Evolutionary conservation across 179 eudicot species (phyloP), one percentile per base, ranked within the genome.

Genomic region (Beta lomatogona): DNA sequence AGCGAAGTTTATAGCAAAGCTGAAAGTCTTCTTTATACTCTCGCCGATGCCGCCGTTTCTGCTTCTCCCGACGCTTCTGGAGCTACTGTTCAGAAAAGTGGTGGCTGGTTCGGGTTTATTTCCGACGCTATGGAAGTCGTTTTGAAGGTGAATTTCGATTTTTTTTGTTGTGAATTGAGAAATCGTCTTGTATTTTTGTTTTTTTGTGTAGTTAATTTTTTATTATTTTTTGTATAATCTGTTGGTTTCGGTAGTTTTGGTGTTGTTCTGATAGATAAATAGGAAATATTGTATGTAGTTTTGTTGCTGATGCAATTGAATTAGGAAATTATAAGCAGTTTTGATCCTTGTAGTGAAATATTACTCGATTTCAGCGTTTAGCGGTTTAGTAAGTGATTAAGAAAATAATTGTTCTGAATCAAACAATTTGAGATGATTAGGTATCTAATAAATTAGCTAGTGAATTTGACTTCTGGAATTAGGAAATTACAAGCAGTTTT

Each of bases 41-140:
- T 94, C 5, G 97, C 98, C 21, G 98, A 93, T 78, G 97, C 97
- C 16, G 94, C 94, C 45, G 97, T 91, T 18, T 79, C 94, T 14
- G 94, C 86, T 52, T 81, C 90, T 16, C 85, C 85, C 18, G 87
- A 85, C 28, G 75, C 71, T 57, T 59, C 60, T 9, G 87, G 11
- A 73, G 80, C 63, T 83, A 76, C 61, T 77, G 91, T 75, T 2
- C 93, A 91, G 90, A 95, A 94, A 81, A 90, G 78, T 73, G 97
- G 97, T 10, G 97, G 99, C 2, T 95, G 99, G 99, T 95, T 95
- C 46, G 94, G 96, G n/a, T 92, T 94, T 48, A 92, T 95, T 25
- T 91, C 99, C 2, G 96, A 95, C 46, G 94, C 92, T 76, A 91
- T 95, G 99, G 99, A 95, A 87, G 96, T 91, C 41, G 99, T 94